These are phyloP conservation scores for Paracamarosporium sp. DNA, from an alignment of 2,329 filamentous ascomycete species.

Conservation along the genomic window DNA sequence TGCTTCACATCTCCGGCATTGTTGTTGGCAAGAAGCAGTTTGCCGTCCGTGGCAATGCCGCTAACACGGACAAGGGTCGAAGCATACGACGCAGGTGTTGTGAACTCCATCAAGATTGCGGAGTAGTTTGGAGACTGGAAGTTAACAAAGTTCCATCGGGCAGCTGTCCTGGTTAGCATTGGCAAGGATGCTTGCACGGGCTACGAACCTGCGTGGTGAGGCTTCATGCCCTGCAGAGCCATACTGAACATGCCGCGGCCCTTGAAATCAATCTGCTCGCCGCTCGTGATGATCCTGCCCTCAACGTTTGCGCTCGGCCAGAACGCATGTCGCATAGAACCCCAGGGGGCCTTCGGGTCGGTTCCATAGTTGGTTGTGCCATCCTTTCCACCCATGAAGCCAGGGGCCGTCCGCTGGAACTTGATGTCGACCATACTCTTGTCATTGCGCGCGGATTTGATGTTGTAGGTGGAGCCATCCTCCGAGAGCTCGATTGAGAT, in stretches of 20 bases:
- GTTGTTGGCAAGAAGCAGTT: constrained; percentile 77
- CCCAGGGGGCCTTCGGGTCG: constrained; percentile 86
- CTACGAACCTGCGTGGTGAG: constrained; percentile 81
- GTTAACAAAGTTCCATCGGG: constrained; percentile 90
- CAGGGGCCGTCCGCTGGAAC: constrained; percentile 76
- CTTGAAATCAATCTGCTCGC: constrained; percentile 81
- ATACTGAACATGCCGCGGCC: constrained; percentile 82
- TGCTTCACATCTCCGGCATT: constrained; percentile 71
- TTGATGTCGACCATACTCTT: constrained; percentile 85
- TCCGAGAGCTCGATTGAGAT: constrained; percentile 85
- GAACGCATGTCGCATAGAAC: constrained; percentile 88
- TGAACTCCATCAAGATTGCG: constrained; percentile 94
- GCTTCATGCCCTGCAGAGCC: constrained; percentile 97
- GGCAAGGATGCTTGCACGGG: neutral
- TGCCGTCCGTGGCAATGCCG: constrained; percentile 79
- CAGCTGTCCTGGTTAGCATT: constrained; percentile 56
- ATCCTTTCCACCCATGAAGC: constrained; percentile 83
- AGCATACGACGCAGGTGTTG: constrained; percentile 90
- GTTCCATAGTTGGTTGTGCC: constrained; percentile 87
- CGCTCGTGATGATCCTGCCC: constrained; percentile 83
- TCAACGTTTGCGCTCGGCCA: constrained; percentile 87
- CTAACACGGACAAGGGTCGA: constrained; percentile 84
- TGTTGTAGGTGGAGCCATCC: constrained; percentile 80
- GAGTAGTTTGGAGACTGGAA: constrained; percentile 90
- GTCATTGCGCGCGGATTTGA: constrained; percentile 89